Evolutionary conservation across 2,329 filamentous ascomycete species (phyloP).

Genomic region (Atkinsonella texensis): DNA sequence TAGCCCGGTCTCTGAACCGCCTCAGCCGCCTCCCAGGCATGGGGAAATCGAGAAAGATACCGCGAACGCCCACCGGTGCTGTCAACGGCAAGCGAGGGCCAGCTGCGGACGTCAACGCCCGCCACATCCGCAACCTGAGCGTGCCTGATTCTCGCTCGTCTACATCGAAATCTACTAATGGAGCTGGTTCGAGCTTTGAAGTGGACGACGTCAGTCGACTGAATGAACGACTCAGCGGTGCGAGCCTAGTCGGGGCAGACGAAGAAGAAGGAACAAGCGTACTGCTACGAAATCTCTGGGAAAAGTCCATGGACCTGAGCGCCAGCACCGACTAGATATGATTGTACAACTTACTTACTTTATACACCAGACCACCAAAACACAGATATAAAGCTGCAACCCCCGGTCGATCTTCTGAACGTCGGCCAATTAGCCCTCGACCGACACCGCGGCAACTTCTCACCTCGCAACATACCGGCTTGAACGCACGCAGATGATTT

Average conservation of each 20-base stretch:
- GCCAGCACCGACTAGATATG: slow-evolving; percentile 27
- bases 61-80: slow-evolving; percentile 25
- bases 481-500: neutral
- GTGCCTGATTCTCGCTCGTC: slow-evolving; percentile 22
- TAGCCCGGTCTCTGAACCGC: slow-evolving; percentile 47
- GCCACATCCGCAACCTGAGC: slow-evolving; percentile 28
- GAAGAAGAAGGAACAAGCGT: slow-evolving; percentile 39
- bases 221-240: slow-evolving; percentile 35
- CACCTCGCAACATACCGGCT: too few relatives aligned
- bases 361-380: neutral
- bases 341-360: neutral
- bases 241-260: slow-evolving; percentile 35
- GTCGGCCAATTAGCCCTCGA: too few relatives aligned
- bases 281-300: slow-evolving; percentile 47
- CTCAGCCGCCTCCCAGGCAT: slow-evolving; percentile 35
- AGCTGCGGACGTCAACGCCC: slow-evolving; percentile 15
- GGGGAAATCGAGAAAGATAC: slow-evolving; percentile 38
- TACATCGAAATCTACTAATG: slow-evolving; percentile 23
- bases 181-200: slow-evolving; percentile 32
- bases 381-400: neutral
- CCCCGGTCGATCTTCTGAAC: neutral
- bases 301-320: slow-evolving; percentile 46
- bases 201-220: slow-evolving; percentile 30
- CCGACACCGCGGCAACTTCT: too few relatives aligned
- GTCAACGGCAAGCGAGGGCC: slow-evolving; percentile 24